A percentile compares a stretch with the other conserved stretches of the same genome.
phyloP scores from a whole-genome alignment of 768 basidiomycete genomes.

The Austroboletus eburneus region DNA sequence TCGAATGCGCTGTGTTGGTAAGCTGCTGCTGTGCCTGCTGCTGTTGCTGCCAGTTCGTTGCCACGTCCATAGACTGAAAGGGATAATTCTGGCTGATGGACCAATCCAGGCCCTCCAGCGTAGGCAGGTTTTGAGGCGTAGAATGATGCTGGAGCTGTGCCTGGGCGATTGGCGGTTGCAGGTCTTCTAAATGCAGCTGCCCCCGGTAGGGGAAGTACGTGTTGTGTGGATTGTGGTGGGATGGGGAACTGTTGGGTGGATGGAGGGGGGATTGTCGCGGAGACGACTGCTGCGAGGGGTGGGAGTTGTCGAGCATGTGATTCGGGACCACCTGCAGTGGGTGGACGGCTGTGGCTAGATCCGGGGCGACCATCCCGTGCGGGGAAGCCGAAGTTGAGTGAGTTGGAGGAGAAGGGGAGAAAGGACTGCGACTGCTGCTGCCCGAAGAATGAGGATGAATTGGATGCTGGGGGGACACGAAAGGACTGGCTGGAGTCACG shows the following conservation, averaged over 20 bases:
- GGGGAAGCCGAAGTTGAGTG: constrained; percentile 45
- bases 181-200: constrained; percentile 54
- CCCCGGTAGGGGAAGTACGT: constrained; percentile 56
- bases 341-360: constrained; percentile 48
- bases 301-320: constrained; percentile 55
- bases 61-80: constrained; percentile 37
- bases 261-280: constrained; percentile 57
- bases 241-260: constrained; percentile 36
- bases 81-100: constrained; percentile 43
- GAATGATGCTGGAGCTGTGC: constrained; percentile 67
- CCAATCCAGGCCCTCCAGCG: constrained; percentile 51
- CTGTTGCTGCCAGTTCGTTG: constrained; percentile 37
- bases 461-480: constrained; percentile 54
- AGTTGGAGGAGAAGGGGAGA: constrained; percentile 53
- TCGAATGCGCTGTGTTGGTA: constrained; percentile 28
- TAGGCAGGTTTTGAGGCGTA: constrained; percentile 46
- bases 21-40: constrained; percentile 28
- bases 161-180: constrained; percentile 59
- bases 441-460: constrained; percentile 36
- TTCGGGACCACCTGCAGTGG: constrained; percentile 47
- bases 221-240: constrained; percentile 41
- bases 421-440: constrained; percentile 61
- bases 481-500: constrained; percentile 80
- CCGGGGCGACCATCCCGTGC: constrained; percentile 41
- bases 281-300: constrained; percentile 72